Evolutionary conservation across 805 yeast genomes (phyloP).

Genomic region (Candida loeiensis): DNA sequence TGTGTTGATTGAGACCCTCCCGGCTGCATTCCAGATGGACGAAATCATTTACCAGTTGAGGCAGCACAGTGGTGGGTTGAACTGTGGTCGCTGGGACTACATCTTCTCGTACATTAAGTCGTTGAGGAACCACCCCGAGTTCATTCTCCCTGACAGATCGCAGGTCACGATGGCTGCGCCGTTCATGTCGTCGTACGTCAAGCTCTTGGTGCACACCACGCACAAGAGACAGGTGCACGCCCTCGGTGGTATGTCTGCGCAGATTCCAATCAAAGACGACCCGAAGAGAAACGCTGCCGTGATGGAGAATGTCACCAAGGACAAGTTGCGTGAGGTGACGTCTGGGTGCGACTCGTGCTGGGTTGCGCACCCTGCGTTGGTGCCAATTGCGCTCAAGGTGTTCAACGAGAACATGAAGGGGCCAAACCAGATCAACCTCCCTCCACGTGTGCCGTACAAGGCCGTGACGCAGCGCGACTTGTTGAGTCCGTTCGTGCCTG

Average conservation of each 20-base stretch:
- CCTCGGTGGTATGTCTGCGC: conserved; percentile 91
- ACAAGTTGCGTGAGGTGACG: conserved; percentile 70
- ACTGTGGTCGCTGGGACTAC: conserved; percentile 90
- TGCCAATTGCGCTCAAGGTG: conserved; percentile 66
- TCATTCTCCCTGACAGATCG: conserved; percentile 73
- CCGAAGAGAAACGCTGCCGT: conserved; percentile 60
- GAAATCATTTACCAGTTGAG: conserved; percentile 76
- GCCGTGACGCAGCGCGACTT: conserved; percentile 60
- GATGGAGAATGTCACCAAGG: conserved; percentile 68
- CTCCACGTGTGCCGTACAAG: conserved; percentile 43
- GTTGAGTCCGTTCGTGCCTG: conserved; percentile 59
- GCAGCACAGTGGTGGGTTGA: conserved; percentile 74
- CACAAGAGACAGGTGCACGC: conserved; percentile 81
- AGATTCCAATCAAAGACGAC: conserved; percentile 75
- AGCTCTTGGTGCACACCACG: conserved; percentile 66
- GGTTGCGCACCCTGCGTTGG: conserved; percentile 86
- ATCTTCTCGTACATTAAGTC: conserved; percentile 78
- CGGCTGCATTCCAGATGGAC: conserved; percentile 84
- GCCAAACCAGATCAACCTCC: conserved; percentile 69
- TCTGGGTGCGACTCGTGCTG: conserved; percentile 88
- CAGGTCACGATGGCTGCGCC: conserved; percentile 79
- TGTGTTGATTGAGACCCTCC: conserved; percentile 77
- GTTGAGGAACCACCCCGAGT: conserved; percentile 62
- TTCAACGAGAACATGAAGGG: conserved; percentile 78
- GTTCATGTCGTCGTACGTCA: conserved; percentile 76